phyloP scores from a whole-genome alignment of 129 eudicot species.

The Flaveria robusta region DNA sequence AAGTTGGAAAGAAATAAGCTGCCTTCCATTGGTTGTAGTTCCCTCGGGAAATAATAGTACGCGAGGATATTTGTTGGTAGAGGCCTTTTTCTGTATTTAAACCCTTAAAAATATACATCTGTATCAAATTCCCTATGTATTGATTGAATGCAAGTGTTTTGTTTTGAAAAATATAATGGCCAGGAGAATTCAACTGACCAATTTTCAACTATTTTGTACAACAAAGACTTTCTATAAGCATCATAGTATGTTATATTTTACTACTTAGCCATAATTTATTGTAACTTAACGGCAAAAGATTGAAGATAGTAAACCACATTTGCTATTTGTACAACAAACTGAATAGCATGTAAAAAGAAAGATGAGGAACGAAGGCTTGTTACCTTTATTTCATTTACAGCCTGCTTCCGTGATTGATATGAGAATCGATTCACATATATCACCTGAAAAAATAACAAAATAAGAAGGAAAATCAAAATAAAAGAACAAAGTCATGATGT shows the following conservation, averaged over 20 bases:
- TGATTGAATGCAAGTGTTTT: conserved; percentile 32
- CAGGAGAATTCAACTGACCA: conserved; percentile 1
- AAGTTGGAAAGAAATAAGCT: conserved; percentile 81
- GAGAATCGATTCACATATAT: conserved; percentile 89
- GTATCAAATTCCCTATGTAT: conserved; percentile 88
- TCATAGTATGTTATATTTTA: too few species aligned
- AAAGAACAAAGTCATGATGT: not conserved
- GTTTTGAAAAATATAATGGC: conserved; percentile 10
- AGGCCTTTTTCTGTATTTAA: conserved; percentile 96
- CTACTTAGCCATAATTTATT: too few species aligned
- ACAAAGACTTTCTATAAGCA: too few species aligned
- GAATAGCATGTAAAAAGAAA: not conserved
- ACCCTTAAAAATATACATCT: conserved; percentile 83
- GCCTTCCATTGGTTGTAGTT: conserved; percentile 91
- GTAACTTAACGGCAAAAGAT: not conserved
- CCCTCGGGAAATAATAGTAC: conserved; percentile 99
- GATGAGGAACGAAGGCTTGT: conserved; percentile 32
- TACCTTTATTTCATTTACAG: conserved; percentile 97
- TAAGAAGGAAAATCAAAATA: conserved; percentile 1
- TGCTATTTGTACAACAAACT: not conserved
- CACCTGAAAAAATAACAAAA: conserved; percentile 50
- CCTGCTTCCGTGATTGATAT: conserved; percentile 77
- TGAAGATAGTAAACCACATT: conserved; percentile 17
- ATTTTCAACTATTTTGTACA: not conserved
- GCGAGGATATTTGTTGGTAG: conserved; percentile 71